Evolutionary conservation across 805 yeast species (phyloP).

Genomic region (Yamadazyma philogaea): DNA sequence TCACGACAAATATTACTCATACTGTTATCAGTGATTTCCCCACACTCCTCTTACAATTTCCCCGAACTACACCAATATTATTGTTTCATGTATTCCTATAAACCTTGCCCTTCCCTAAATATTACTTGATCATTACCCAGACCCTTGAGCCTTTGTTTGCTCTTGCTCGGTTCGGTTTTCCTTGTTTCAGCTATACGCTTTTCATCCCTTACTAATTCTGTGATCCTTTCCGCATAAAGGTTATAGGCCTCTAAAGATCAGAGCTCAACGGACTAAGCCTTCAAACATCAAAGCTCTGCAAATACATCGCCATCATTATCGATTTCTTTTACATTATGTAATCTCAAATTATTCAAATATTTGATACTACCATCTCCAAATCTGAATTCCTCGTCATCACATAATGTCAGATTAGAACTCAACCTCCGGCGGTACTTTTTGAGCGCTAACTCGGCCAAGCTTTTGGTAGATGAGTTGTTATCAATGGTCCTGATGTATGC

Average conservation of each 20-base stretch:
- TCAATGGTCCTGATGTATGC: constrained; percentile 32
- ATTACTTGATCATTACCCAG: background rate
- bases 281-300: constrained; percentile 11
- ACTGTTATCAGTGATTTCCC: too few species aligned
- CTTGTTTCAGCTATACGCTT: too few species aligned
- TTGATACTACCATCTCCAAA: constrained; percentile 11
- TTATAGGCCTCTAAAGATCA: background rate
- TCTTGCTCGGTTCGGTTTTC: too few species aligned
- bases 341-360: constrained; percentile 16
- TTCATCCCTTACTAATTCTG: background rate
- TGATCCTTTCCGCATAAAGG: background rate
- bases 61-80: background rate
- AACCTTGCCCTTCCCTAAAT: background rate
- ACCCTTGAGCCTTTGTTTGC: too few species aligned
- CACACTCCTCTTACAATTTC: too few species aligned
- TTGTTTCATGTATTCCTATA: background rate
- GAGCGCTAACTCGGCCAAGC: constrained; percentile 31
- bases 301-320: constrained; percentile 18
- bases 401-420: constrained; percentile 16
- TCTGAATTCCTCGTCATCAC: constrained; percentile 18
- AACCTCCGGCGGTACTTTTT: constrained; percentile 17
- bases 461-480: constrained; percentile 33
- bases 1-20: too few species aligned
- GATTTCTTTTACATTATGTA: constrained; percentile 16
- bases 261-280: background rate